Percentiles rank a stretch among this genome's conserved stretches.
Evolutionary conservation across 768 basidiomycete genomes (phyloP).

Genomic region (Mycena maculata): DNA sequence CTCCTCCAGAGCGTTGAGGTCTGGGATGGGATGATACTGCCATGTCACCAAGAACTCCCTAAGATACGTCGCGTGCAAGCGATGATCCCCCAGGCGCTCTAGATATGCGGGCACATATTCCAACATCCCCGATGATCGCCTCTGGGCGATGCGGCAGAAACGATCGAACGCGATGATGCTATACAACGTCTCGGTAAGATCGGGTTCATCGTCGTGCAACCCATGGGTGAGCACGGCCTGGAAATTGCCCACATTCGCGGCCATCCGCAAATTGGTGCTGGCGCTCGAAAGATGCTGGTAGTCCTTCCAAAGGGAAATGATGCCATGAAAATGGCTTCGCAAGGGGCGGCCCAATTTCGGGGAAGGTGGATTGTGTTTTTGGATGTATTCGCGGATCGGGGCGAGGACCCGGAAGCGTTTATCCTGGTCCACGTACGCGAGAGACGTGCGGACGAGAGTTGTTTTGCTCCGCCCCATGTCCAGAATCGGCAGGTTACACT

Average conservation of each 20-base stretch:
- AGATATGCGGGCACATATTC: slow-evolving; percentile 9
- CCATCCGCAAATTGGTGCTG: slow-evolving; percentile 3
- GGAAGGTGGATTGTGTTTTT: neutral
- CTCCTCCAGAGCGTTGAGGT: slow-evolving; percentile 4
- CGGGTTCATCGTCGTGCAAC: slow-evolving; percentile 17
- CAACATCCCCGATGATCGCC: slow-evolving; percentile 10
- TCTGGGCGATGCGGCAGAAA: slow-evolving; percentile 7
- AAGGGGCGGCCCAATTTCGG: slow-evolving; percentile 18
- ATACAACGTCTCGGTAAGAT: slow-evolving; percentile 17
- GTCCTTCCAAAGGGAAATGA: slow-evolving; percentile 24
- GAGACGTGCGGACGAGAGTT: slow-evolving; percentile 21
- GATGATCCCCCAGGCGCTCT: slow-evolving; percentile 3
- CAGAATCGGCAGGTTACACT: neutral
- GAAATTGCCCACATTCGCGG: slow-evolving; percentile 23
- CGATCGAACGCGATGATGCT: slow-evolving; percentile 18
- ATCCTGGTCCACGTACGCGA: slow-evolving; percentile 3
- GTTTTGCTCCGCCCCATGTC: slow-evolving; percentile 9
- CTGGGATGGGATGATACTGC: slow-evolving; percentile 20
- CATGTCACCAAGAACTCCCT: neutral
- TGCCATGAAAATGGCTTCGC: slow-evolving; percentile 14
- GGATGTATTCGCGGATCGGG: slow-evolving; percentile 25
- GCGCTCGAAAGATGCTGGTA: slow-evolving; percentile 25
- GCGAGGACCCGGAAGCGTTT: slow-evolving; percentile 12
- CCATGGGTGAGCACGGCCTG: slow-evolving; percentile 12
- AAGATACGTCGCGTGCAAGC: slow-evolving; percentile 5